phyloP scores from a whole-genome alignment of 805 yeast genomes.

The Wickerhamiella siamensis region DNA sequence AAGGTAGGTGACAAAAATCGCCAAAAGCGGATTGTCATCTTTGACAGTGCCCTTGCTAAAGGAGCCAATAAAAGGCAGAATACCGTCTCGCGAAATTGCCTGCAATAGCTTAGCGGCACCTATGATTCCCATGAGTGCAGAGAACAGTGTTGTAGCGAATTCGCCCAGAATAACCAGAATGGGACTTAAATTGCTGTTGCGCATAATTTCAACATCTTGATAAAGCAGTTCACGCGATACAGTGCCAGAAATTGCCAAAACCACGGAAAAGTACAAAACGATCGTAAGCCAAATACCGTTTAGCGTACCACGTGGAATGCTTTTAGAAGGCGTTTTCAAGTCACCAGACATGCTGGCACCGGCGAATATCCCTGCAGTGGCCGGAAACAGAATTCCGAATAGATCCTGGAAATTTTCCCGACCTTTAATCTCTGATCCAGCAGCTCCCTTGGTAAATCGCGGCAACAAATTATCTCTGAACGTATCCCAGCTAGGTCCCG shows the following conservation, averaged over 20 bases:
- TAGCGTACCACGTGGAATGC: conserved; percentile 89
- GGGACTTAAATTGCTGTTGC: conserved; percentile 59
- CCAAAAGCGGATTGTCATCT: conserved; percentile 43
- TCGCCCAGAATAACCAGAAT: conserved; percentile 74
- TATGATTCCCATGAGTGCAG: conserved; percentile 87
- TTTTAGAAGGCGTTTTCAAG: conserved; percentile 64
- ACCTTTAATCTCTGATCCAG: conserved; percentile 54
- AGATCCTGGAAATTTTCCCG: conserved; percentile 70
- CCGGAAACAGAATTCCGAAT: conserved; percentile 94
- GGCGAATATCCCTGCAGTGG: conserved; percentile 96
- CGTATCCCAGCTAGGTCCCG: conserved; percentile 64
- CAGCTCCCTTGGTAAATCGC: conserved; percentile 75
- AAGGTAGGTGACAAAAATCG: conserved; percentile 64
- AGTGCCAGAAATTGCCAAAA: conserved; percentile 61
- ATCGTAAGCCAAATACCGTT: conserved; percentile 73
- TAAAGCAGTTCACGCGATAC: conserved; percentile 69
- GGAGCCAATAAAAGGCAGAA: conserved; percentile 60
- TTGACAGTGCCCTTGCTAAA: conserved; percentile 40
- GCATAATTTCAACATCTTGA: conserved; percentile 71
- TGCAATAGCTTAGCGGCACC: conserved; percentile 88
- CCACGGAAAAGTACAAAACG: conserved; percentile 61
- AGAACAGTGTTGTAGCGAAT: conserved; percentile 75
- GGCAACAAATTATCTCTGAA: conserved; percentile 58
- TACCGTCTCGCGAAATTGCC: conserved; percentile 79
- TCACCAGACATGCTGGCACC: conserved; percentile 99